Evolutionary conservation across 164 flowering plant species (phyloP).

Genomic region (Tetracentron sinense): DNA sequence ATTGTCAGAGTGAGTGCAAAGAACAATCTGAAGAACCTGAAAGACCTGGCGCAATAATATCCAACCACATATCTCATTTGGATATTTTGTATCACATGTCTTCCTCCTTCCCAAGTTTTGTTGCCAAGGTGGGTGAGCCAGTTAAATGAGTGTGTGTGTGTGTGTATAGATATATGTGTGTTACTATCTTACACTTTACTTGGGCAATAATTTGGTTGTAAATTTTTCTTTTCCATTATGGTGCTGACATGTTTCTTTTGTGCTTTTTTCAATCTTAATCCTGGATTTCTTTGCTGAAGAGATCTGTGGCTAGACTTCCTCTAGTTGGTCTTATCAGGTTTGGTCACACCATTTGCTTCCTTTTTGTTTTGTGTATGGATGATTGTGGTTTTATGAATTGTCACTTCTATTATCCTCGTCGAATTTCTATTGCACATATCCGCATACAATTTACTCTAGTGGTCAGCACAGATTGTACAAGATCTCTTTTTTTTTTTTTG

Average conservation of each 20-base stretch:
- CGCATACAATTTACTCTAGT: no score
- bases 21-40: constrained; percentile 44
- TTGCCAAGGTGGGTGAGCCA: constrained; percentile 58
- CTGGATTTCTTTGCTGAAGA: constrained; percentile 50
- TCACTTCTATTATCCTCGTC: no score
- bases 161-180: no score
- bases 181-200: no score
- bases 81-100: constrained; percentile 94
- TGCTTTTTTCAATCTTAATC: constrained; percentile 12
- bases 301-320: constrained; percentile 95
- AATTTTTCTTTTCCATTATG: background rate
- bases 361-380: constrained; percentile 8
- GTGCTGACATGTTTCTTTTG: constrained; percentile 24
- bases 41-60: constrained; percentile 78
- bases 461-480: no score
- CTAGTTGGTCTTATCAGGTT: constrained; percentile 95
- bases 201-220: background rate
- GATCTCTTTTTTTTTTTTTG: no score
- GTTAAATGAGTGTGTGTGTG: no score
- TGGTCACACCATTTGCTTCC: constrained; percentile 19
- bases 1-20: constrained; percentile 41
- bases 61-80: constrained; percentile 81
- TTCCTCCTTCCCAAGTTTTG: constrained; percentile 90
- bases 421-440: no score
- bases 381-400: no score